Evolutionary conservation across 805 yeast species (phyloP).

Genomic region (Saccharomycopsis capsularis): DNA sequence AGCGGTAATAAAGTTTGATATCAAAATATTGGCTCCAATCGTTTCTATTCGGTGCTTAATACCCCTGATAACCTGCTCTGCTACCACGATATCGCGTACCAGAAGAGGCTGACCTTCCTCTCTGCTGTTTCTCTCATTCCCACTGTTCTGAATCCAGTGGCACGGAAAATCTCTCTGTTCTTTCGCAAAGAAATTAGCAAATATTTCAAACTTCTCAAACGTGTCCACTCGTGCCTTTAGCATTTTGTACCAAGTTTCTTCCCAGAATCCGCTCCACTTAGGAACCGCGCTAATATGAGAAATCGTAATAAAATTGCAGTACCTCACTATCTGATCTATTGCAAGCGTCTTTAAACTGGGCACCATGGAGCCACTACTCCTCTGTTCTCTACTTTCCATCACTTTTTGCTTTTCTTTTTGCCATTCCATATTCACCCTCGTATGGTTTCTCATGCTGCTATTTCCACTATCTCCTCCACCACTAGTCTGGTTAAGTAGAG

Average conservation of each 20-base stretch:
- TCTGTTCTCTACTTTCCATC: not conserved
- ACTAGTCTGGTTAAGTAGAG: too few species aligned
- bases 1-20: not conserved
- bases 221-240: not conserved
- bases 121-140: not conserved
- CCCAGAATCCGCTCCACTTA: slow-evolving; percentile 6
- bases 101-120: too few species aligned
- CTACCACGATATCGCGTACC: not conserved
- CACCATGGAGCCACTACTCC: not conserved
- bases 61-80: not conserved
- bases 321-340: not conserved
- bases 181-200: not conserved
- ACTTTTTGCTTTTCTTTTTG: not conserved
- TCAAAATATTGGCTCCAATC: not conserved
- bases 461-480: not conserved
- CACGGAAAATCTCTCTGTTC: not conserved
- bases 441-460: not conserved
- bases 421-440: not conserved
- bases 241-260: not conserved
- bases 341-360: not conserved
- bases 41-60: slow-evolving; percentile 11
- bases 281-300: slow-evolving; percentile 1
- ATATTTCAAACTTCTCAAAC: slow-evolving; percentile 1
- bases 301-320: not conserved
- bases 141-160: not conserved